Base-by-base conservation (phyloP, 2,329 filamentous ascomycete genomes). In the Cordyceps farinosa region DNA sequence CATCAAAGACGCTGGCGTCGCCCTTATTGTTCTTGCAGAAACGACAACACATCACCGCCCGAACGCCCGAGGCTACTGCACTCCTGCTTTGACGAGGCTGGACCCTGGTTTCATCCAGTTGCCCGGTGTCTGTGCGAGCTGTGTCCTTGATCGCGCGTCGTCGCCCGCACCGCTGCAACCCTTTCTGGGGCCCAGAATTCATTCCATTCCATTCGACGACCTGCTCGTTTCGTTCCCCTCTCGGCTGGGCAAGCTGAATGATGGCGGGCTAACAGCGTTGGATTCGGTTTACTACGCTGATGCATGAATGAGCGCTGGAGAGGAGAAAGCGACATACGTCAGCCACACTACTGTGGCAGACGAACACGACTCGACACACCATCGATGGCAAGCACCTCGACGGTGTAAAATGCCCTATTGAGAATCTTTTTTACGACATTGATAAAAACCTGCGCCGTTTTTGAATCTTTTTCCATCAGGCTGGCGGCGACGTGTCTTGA, bases 111-210 rank as follows among this genome's bases (percentile, higher is more conserved):
- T 29, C 55, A n/a, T 30, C 22, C 40, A 32, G 17, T 56, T 30
- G 44, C 15, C 55, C 30, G 30, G 42, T 48, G 55, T 58, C 55
- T 48, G 55, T 58, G 55, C 44, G 55, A 58, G 50, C 17, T 22
- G 42, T 38, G 6, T 22, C 22, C 30, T 13, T 22, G 32, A 38
- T 29, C 30, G 30, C 30, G 50, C 32, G 17, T 22, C 22, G 22
- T 22, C 22, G 22, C 22, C 22, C 50, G 3, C 50, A 3, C 50
- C 50, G 6, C 30, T 40, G 50, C 30, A 36, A 40, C 38, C 38
- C 22, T 1, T 22, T 22, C 22, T 22, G 22, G 22, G 22, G 22
- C 22, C 22, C 22, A 22, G 22, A 22, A 22, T 22, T 22, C 22
- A 22, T 40, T 47, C 27, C 44, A 1, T 22, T 22, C n/a, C 44